Evolutionary conservation across 2,329 filamentous ascomycete genomes (phyloP).

Genomic region (Xylariaceae sp.): DNA sequence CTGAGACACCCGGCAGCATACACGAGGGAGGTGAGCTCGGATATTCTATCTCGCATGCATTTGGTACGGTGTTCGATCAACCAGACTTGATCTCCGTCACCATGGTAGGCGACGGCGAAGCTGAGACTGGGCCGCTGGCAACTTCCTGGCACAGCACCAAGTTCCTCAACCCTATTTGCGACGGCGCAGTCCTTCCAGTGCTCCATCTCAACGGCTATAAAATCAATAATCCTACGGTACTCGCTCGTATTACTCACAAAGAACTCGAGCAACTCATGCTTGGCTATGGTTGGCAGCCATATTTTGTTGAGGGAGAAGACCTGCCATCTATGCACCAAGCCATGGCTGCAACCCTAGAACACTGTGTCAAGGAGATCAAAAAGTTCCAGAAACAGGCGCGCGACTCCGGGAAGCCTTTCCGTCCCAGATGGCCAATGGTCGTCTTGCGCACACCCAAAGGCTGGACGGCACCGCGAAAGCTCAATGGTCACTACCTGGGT

Average conservation of each 20-base stretch:
- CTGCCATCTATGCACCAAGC: conserved; percentile 75
- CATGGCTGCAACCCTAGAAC: conserved; percentile 74
- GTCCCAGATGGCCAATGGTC: conserved; percentile 77
- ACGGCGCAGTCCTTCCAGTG: conserved; percentile 74
- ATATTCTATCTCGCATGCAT: conserved; percentile 78
- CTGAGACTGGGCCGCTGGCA: conserved; percentile 76
- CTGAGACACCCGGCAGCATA: conserved; percentile 73
- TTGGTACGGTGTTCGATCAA: conserved; percentile 73
- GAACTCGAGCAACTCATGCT: conserved; percentile 68
- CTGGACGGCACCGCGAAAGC: conserved; percentile 72
- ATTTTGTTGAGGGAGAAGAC: conserved; percentile 77
- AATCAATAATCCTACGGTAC: conserved; percentile 75
- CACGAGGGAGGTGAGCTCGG: conserved; percentile 80
- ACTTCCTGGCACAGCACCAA: conserved; percentile 82
- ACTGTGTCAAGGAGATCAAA: conserved; percentile 67
- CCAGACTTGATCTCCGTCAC: conserved; percentile 72
- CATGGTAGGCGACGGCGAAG: conserved; percentile 77
- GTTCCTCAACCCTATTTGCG: conserved; percentile 75
- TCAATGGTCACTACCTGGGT: conserved; percentile 67
- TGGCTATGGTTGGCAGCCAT: conserved; percentile 76
- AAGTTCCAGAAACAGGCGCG: conserved; percentile 69
- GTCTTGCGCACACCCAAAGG: conserved; percentile 75
- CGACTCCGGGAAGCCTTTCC: conserved; percentile 65
- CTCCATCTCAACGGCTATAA: conserved; percentile 82
- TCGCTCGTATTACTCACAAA: conserved; percentile 70